Base-by-base conservation (phyloP, 352 stramenopile genomes). In the Globisporangium alternatum region DNA sequence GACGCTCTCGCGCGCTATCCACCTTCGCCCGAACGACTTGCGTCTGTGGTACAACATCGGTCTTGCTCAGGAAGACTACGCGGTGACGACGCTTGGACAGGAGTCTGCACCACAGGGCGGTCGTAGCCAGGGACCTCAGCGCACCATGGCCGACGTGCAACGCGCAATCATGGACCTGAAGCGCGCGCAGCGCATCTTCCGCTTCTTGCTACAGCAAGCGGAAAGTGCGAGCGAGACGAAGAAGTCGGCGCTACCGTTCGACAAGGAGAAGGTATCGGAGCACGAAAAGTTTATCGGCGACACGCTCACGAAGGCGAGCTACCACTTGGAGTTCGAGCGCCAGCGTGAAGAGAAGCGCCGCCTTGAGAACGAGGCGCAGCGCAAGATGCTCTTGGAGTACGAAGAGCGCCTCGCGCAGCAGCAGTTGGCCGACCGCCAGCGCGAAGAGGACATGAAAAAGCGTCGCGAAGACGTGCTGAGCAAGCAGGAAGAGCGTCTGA, bases 241-340 rank as follows among this genome's bases (percentile, higher is more conserved):
- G 62, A 93, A 92, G 52, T 72, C 79, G 17, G 69, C 75, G 4
- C 65, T 92, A 44, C 82, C 81, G 8, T 95, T 94, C 33, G 88
- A 95, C 59, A 91, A 93, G 70, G 88, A 96, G 57, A 96, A 96
- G 66, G 78, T 93, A 7, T 83, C 77, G 13, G 88, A 96, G 58
- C 88, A 96, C 68, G 88, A 91, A 47, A 93, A 93, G 64, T 96
- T 95, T 64, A 94, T 86, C 63, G 78, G 78, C 5, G 88, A 96
- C 56, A 96, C 88, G 5, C 67, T 96, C 37, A 92, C 82, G 3
- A 96, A 96, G 64, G 88, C 88, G 0, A 93, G 82, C 67, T 91
- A 90, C 65, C 88, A 96, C 70, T 84, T 96, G 76, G 88, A 96
- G 71, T 96, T 95, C 49, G 88, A 96, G 62, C 84, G 86, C 15